Evolutionary conservation across 1,284 basidiomycete genomes (phyloP).

Genomic region (Prillingera fragicola): DNA sequence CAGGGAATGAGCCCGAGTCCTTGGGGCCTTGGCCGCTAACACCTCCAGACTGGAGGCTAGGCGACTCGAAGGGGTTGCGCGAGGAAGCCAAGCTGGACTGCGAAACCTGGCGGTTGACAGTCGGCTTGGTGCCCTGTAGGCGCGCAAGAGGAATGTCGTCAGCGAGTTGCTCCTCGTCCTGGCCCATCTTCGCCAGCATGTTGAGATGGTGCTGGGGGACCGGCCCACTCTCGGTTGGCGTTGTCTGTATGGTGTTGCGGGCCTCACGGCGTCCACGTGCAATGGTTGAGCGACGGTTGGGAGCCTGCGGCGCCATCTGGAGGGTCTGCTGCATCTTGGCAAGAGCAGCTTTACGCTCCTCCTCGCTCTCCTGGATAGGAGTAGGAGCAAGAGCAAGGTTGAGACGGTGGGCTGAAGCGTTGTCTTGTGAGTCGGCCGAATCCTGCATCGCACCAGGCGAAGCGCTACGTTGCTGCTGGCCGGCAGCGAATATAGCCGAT

Average conservation of each 20-base stretch:
- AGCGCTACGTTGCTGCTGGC: slow-evolving; percentile 5
- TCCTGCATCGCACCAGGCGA: slow-evolving; percentile 3
- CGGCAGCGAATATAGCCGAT: slow-evolving; percentile 12
- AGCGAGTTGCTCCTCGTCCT: slow-evolving; percentile 10
- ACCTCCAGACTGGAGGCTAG: slow-evolving; percentile 16
- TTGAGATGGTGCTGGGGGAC: slow-evolving; percentile 7
- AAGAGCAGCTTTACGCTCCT: slow-evolving; percentile 50
- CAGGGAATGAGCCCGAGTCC: too few relatives aligned
- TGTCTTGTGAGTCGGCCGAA: background rate
- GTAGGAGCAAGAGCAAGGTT: slow-evolving; percentile 46
- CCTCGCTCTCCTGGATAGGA: slow-evolving; percentile 50
- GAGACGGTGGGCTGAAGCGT: slow-evolving; percentile 8
- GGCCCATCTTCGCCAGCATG: slow-evolving; percentile 4
- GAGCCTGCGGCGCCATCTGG: slow-evolving; percentile 27
- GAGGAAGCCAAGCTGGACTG: slow-evolving; percentile 24
- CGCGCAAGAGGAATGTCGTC: slow-evolving; percentile 1
- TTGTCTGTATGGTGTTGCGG: slow-evolving; percentile 47
- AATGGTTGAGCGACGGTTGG: slow-evolving; percentile 44
- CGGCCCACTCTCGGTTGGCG: slow-evolving; percentile 4
- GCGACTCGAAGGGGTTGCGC: slow-evolving; percentile 44
- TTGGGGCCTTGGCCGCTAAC: too few relatives aligned
- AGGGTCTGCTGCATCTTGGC: slow-evolving; percentile 51
- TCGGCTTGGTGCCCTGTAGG: background rate
- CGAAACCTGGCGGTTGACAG: slow-evolving; percentile 25
- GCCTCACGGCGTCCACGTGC: slow-evolving; percentile 51